phyloP scores from a whole-genome alignment of 148 eudicot species.

The Rhododendron henanense region DNA sequence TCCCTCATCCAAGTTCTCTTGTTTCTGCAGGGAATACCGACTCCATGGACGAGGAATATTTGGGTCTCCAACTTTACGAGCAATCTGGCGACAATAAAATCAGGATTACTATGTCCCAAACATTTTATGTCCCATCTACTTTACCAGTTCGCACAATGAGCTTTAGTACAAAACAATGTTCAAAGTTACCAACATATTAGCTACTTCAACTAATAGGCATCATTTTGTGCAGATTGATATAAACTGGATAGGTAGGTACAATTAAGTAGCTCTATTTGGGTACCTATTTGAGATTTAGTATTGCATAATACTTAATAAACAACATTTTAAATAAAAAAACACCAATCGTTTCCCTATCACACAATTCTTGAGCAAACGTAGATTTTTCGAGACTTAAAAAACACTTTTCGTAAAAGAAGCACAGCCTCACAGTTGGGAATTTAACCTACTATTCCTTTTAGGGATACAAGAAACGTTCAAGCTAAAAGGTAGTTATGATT shows the following conservation, averaged over 20 bases:
- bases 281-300: neutral
- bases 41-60: conserved; percentile 91
- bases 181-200: too few relatives aligned
- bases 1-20: conserved; percentile 37
- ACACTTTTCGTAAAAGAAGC: neutral
- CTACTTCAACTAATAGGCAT: neutral
- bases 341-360: neutral
- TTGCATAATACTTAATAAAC: neutral
- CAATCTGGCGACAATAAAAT: conserved; percentile 43
- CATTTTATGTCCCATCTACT: neutral
- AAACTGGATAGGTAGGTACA: neutral
- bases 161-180: neutral
- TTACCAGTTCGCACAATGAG: neutral
- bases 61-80: conserved; percentile 76
- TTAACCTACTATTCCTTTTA: neutral
- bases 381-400: neutral
- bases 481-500: neutral
- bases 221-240: neutral
- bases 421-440: neutral
- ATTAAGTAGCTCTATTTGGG: neutral
- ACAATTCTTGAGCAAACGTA: neutral
- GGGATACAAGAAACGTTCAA: neutral
- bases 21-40: conserved; percentile 59
- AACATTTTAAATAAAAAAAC: neutral
- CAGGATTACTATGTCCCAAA: neutral